These are phyloP conservation scores for Curvularia sp. DNA, from an alignment of 2,329 filamentous ascomycete genomes.

Conservation along the genomic window DNA sequence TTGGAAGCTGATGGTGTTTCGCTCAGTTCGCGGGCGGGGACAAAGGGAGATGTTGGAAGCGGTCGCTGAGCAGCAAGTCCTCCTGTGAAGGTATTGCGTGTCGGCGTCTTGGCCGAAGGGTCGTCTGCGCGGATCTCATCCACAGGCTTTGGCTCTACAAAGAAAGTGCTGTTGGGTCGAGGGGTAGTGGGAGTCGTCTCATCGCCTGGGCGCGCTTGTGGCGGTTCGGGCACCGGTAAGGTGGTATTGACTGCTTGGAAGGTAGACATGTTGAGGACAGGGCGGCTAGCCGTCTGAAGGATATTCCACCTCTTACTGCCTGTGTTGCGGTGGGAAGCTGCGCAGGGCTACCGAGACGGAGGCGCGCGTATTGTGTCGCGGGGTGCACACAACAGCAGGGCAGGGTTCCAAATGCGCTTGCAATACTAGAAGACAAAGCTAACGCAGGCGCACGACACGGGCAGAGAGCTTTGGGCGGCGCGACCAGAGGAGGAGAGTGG, in stretches of 20 bases:
- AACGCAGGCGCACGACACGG: slow-evolving; percentile 14
- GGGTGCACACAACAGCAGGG: slow-evolving; percentile 7
- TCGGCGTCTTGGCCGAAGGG: slow-evolving; percentile 65
- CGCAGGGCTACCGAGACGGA: slow-evolving; percentile 13
- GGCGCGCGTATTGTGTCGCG: slow-evolving; percentile 14
- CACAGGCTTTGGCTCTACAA: slow-evolving; percentile 46
- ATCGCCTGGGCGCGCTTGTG: slow-evolving; percentile 57
- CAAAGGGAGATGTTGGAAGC: slow-evolving; percentile 53
- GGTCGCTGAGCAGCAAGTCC: slow-evolving; percentile 57
- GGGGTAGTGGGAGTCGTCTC: slow-evolving; percentile 65
- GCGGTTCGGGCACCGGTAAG: slow-evolving; percentile 53
- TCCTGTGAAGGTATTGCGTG: slow-evolving; percentile 61
- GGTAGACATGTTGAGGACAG: slow-evolving; percentile 56
- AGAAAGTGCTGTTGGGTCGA: slow-evolving; percentile 54
- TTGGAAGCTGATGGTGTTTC: slow-evolving; percentile 44
- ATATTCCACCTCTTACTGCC: slow-evolving; percentile 11
- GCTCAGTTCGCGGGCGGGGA: slow-evolving; percentile 56
- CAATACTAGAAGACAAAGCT: slow-evolving; percentile 10
- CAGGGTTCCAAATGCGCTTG: slow-evolving; percentile 7
- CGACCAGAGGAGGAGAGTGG: slow-evolving; percentile 25
- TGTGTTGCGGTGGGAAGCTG: slow-evolving; percentile 18
- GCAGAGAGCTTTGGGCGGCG: slow-evolving; percentile 15
- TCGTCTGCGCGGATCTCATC: slow-evolving; percentile 51
- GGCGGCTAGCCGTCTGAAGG: slow-evolving; percentile 7
- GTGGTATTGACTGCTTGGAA: slow-evolving; percentile 68